Evolutionary conservation across 1,284 basidiomycete genomes (phyloP).

Genomic region (Prillingera fragicola): DNA sequence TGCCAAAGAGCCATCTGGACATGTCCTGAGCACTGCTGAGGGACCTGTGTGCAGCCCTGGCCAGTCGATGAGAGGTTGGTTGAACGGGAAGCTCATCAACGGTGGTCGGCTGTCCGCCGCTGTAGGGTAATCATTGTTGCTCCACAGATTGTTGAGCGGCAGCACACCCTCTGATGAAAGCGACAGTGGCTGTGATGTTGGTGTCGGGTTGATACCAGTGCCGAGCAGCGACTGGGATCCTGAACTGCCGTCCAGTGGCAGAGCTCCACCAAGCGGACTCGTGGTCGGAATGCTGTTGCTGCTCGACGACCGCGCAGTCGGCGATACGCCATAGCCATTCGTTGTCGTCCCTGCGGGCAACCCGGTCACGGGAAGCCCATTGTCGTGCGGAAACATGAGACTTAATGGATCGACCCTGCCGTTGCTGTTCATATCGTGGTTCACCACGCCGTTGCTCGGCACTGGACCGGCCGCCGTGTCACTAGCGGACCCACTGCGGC

Average conservation of each 20-base stretch:
- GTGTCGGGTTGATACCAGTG: neutral
- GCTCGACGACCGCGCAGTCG: too few relatives aligned
- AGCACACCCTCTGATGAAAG: too few relatives aligned
- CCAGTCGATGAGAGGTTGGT: constrained; percentile 8
- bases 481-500: neutral
- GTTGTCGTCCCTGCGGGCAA: too few relatives aligned
- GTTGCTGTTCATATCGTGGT: too few relatives aligned
- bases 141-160: constrained; percentile 2
- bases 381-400: too few relatives aligned
- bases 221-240: neutral
- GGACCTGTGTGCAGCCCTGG: constrained; percentile 1
- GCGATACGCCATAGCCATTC: too few relatives aligned
- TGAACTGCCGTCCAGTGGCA: too few relatives aligned
- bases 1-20: constrained; percentile 14
- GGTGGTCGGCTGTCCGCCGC: neutral
- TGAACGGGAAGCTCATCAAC: neutral
- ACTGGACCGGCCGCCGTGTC: neutral
- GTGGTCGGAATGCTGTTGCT: too few relatives aligned
- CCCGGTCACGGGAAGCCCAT: neutral
- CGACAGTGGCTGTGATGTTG: too few relatives aligned
- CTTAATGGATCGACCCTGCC: too few relatives aligned
- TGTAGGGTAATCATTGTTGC: neutral
- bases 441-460: neutral
- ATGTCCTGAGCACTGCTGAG: constrained; percentile 14
- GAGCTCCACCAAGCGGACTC: too few relatives aligned